Percentiles rank a stretch among this genome's conserved stretches.
Conservation (phyloP, 2,329 filamentous ascomycete genomes). For the Phaeosphaeriaceae sp. region DNA sequence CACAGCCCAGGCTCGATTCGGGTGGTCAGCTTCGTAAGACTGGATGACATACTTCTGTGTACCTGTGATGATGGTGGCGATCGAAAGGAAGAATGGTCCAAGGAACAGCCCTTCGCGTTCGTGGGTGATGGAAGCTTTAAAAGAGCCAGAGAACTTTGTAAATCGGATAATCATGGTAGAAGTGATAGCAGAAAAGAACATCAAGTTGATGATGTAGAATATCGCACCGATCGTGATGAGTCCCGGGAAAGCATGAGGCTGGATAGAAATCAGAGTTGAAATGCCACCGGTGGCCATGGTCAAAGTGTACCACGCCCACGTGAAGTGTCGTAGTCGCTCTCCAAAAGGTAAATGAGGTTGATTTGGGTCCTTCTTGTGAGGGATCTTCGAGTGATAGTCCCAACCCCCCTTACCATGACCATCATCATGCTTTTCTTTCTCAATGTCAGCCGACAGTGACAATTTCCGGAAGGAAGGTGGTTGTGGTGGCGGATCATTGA, state of each 20-base stretch:
- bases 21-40: slow-evolving; percentile 43
- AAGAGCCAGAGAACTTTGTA: slow-evolving; percentile 51
- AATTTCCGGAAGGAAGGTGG: slow-evolving; percentile 22
- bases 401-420: slow-evolving; percentile 23
- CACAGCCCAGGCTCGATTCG: slow-evolving; percentile 51
- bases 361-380: slow-evolving; percentile 41
- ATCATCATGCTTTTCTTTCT: slow-evolving; percentile 36
- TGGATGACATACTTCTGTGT: slow-evolving; percentile 48
- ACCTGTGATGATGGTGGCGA: slow-evolving; percentile 52
- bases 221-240: slow-evolving; percentile 59
- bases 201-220: slow-evolving; percentile 59
- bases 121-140: slow-evolving; percentile 56
- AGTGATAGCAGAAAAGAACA: slow-evolving; percentile 51
- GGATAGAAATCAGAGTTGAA: slow-evolving; percentile 51
- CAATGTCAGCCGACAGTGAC: slow-evolving; percentile 31
- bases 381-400: slow-evolving; percentile 34
- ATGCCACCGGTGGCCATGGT: slow-evolving; percentile 58
- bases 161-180: slow-evolving; percentile 53
- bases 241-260: slow-evolving; percentile 56
- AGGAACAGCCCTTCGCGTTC: slow-evolving; percentile 60
- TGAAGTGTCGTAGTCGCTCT: slow-evolving; percentile 49
- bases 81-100: slow-evolving; percentile 51
- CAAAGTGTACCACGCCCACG: slow-evolving; percentile 57
- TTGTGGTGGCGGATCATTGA: slow-evolving; percentile 20
- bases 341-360: slow-evolving; percentile 39